phyloP scores from a whole-genome alignment of 2,329 filamentous ascomycete genomes.

The Penicillium sp. region DNA sequence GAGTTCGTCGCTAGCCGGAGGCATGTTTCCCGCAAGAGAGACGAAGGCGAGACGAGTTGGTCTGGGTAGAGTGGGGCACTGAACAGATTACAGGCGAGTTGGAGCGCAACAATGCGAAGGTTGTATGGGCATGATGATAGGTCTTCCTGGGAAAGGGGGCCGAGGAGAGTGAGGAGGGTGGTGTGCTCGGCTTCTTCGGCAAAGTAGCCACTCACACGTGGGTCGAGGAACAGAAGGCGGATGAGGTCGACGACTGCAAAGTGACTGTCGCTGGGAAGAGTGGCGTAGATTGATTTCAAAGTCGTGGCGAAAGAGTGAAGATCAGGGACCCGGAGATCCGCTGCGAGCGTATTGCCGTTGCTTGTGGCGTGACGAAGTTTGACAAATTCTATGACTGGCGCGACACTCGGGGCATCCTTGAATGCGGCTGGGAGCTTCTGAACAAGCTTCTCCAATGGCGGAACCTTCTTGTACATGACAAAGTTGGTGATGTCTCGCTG shows the following conservation, averaged over 20 bases:
- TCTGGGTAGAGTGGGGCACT: slow-evolving; percentile 72
- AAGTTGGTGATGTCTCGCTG: slow-evolving; percentile 65
- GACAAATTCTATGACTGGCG: slow-evolving; percentile 71
- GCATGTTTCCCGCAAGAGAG: slow-evolving; percentile 59
- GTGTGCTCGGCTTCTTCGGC: slow-evolving; percentile 71
- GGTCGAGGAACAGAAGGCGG: slow-evolving; percentile 74
- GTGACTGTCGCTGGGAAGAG: slow-evolving; percentile 65
- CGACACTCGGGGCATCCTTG: slow-evolving; percentile 63
- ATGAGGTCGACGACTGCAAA: slow-evolving; percentile 88
- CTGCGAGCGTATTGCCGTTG: slow-evolving; percentile 54
- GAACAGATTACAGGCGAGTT: slow-evolving; percentile 86
- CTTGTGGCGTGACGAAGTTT: slow-evolving; percentile 54
- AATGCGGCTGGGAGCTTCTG: slow-evolving; percentile 70
- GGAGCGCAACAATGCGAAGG: slow-evolving; percentile 79
- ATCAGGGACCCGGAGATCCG: slow-evolving; percentile 71
- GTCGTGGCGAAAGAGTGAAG: slow-evolving; percentile 67
- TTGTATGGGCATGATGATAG: slow-evolving; percentile 72
- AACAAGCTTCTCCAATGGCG: slow-evolving; percentile 79
- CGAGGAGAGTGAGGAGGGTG: slow-evolving; percentile 63
- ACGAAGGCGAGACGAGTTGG: slow-evolving; percentile 59
- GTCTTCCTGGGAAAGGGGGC: slow-evolving; percentile 53
- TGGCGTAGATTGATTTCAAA: slow-evolving; percentile 58
- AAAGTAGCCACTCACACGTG: slow-evolving; percentile 78
- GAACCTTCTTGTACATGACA: slow-evolving; percentile 76
- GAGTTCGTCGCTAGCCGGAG: slow-evolving; percentile 73